These are phyloP conservation scores for Termitomyces eurrhizus DNA, from an alignment of 768 basidiomycete species.

Conservation along the genomic window DNA sequence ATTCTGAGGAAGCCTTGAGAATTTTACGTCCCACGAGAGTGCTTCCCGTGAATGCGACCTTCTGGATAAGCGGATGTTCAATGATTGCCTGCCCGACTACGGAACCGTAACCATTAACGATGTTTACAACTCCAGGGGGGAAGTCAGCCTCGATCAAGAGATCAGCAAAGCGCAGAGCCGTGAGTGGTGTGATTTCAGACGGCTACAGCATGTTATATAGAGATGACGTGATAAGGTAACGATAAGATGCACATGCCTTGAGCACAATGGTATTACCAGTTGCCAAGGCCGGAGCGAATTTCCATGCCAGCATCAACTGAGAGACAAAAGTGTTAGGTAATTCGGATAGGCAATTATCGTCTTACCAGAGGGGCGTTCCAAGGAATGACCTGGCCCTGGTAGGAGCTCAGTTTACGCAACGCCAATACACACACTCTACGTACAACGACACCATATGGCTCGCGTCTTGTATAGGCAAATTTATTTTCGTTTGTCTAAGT, in stretches of 20 bases:
- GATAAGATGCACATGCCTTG: not conserved
- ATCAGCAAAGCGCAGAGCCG: too few species aligned
- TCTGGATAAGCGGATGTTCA: too few species aligned
- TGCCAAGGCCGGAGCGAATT: slow-evolving; percentile 27
- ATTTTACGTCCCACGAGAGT: too few species aligned
- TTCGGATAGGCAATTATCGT: not conserved
- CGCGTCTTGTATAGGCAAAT: slow-evolving; percentile 36
- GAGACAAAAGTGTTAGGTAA: not conserved
- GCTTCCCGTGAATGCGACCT: too few species aligned
- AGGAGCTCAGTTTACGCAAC: slow-evolving; percentile 30
- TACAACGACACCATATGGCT: slow-evolving; percentile 49
- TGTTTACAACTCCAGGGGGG: too few species aligned
- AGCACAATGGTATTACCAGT: slow-evolving; percentile 40
- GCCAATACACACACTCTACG: not conserved
- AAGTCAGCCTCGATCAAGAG: too few species aligned
- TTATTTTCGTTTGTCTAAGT: slow-evolving; percentile 24
- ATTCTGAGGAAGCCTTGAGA: too few species aligned
- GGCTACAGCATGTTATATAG: not conserved
- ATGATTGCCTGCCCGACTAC: too few species aligned
- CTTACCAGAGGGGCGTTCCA: slow-evolving; percentile 42
- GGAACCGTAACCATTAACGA: too few species aligned
- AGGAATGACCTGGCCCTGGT: slow-evolving; percentile 45
- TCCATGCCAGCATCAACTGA: slow-evolving; percentile 24
- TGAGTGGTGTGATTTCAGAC: too few species aligned
- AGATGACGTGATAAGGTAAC: not conserved